Evolutionary conservation across 345 rosid genomes (phyloP), one percentile per base, ranked within the genome.

Genomic region (Firmiana major): DNA sequence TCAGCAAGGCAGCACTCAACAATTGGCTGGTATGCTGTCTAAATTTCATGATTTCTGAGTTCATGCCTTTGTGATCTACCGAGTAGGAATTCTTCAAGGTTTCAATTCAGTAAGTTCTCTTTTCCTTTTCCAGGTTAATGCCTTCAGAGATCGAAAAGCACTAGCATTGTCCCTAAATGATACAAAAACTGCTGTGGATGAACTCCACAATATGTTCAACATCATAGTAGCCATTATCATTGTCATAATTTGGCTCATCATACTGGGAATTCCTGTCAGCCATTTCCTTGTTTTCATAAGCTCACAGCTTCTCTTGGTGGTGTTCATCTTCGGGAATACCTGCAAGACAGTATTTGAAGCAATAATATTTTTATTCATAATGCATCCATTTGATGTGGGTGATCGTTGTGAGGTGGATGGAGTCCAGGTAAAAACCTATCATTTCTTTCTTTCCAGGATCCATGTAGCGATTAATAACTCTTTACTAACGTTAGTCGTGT

Each of bases 371-470:
- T 59, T 89, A 24, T 87, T 89, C 43, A 75, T 89, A 36, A 89
- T 81, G 88, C 92, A 89, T 38, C 89, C 89, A 2, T 89, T 76
- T 8, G 89, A 87, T 26, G 87, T 89, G 0, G 90, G 89, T 19
- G 90, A 89, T 81, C 81, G 82, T 10, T 81, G 87, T 21, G 88
- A 87, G 81, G 85, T 89, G 6, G 90, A 89, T 34, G 89, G 89
- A 66, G 76, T 83, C 26, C 83, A 57, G 87, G 92, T 89, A 83
- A 10, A 40, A 42, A 65, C 34, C 34, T 3, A 31, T 31, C 34
- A 3, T 17, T n/a, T 26, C 17, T 45, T 26, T 17, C 28, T 55
- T 55, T 55, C 24, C 59, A n/a, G 9, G 21, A 15, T 58, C 4
- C 5, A 55, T 11, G 43, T 26, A 12, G 21, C 59, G 12, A 19